Base-by-base conservation (phyloP, 2,329 filamentous ascomycete genomes). In the Microthyrium microscopicum region DNA sequence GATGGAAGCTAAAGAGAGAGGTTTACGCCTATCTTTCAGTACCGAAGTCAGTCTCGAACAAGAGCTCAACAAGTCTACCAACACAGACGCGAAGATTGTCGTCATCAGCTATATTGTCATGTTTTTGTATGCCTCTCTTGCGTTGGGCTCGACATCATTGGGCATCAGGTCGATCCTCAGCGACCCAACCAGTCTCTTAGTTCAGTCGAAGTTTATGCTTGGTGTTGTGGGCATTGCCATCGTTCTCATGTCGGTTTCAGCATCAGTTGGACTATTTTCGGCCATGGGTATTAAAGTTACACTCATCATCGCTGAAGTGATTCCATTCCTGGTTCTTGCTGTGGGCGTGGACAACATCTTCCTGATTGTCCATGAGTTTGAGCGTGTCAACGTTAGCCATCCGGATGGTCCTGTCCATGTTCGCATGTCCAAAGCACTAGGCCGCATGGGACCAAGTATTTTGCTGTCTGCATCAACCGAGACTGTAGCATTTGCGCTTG, bases 291-390 rank as follows among this genome's bases (percentile, higher is more conserved):
- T 98, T 47, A 94, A 92, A 56, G 89, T 87, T 11, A 98, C 89
- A 0, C 63, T 98, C 43, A 98, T 98, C 48, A 98, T 98, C 40
- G 87, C 91, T 4, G 89, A 98, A 51, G 89, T 98, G 40, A 98
- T 98, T 42, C 89, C 89, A 0, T 98, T 98, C 55, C 76, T 98
- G 42, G 87, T 98, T 7, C 62, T 98, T 15, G 89, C 89, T 9
- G 85, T 98, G 19, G 89, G 89, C 29, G 91, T 98, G 3, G 89
- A 98, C 65, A 98, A 98, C 50, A 95, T 98, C 46, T 98, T 98
- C 59, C 62, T 98, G 36, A 93, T 98, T 38, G 89, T 98, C 1
- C 89, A 98, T 55, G 89, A 98, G 55, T 92, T 98, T 39, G 89
- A 98, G 51, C 71, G 89, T 20, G 80, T 94, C 50, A 98, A 98